phyloP scores from a whole-genome alignment of 1,284 basidiomycete species.

The Cryptococcus sp. region DNA sequence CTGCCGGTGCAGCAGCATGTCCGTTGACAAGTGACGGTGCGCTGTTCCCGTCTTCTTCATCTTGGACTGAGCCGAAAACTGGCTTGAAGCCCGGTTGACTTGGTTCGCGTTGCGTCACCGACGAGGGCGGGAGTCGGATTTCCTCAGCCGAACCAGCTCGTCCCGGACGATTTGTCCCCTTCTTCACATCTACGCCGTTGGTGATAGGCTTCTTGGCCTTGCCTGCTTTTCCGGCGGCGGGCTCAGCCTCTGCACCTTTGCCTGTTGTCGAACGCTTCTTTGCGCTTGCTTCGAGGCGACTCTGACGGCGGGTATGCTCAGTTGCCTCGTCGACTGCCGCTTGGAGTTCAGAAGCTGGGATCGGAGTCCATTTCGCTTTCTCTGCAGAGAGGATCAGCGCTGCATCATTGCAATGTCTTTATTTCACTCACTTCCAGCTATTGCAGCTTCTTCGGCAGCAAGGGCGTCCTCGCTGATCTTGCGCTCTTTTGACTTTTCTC shows the following conservation, averaged over 20 bases:
- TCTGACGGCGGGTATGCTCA: conserved; percentile 26
- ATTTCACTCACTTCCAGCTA: conserved; percentile 29
- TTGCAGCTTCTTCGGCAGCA: conserved; percentile 16
- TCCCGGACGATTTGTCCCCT: conserved; percentile 4
- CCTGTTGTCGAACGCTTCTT: conserved; percentile 19
- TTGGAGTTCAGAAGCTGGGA: conserved; percentile 52
- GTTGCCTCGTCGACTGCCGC: conserved; percentile 52
- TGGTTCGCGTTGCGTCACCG: neutral
- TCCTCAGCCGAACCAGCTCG: conserved; percentile 10
- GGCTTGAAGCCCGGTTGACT: conserved; percentile 1
- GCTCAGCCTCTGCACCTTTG: conserved; percentile 11
- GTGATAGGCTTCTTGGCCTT: conserved; percentile 14
- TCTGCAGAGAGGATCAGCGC: conserved; percentile 22
- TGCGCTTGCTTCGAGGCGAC: conserved; percentile 21
- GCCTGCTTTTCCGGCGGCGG: conserved; percentile 8
- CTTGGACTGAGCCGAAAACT: conserved; percentile 1
- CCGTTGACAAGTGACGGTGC: neutral
- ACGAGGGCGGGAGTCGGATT: neutral
- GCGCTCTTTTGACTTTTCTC: conserved; percentile 32
- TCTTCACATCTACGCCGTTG: conserved; percentile 1
- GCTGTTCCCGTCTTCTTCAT: neutral
- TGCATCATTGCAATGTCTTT: neutral
- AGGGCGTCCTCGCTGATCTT: conserved; percentile 26
- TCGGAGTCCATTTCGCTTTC: conserved; percentile 54
- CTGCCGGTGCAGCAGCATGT: conserved; percentile 12